Base-by-base conservation (phyloP, 345 rosid species). In the Salix exigua region DNA sequence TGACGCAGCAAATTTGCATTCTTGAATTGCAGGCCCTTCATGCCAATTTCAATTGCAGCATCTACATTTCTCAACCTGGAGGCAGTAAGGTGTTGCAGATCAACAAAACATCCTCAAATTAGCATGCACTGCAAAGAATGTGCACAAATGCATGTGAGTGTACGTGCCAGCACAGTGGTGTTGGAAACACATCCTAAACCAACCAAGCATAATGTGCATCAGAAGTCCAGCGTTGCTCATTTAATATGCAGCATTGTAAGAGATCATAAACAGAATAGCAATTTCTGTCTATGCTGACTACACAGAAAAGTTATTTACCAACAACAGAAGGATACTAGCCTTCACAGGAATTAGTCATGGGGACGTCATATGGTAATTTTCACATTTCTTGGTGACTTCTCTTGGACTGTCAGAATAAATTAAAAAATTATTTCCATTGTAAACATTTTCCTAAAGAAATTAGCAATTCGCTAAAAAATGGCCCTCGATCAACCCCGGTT, bases 31-130 rank as follows among this genome's bases (percentile, higher is more conserved):
- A 93, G 70, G 68, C 94, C 96, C 21, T 72, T 77, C 44, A 93
- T 89, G 75, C 99, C 98, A 66, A 86, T 85, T 84, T 89, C 90
- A 60, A 51, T 74, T 26, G 98, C 99, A 70, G 91, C 93, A 67
- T 91, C 88, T 5, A 89, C 91, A 68, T 93, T 93, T 78, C 78
- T 84, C 48, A 82, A 75, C 88, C 98, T 93, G 91, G 40, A 42
- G 35, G 62, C 33, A 55, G 28, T 46, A 71, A 33, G 70, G 37
- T 30, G 30, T 23, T 7, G 55, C 37, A 51, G 23, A 71, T 74
- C 25, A 58, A 53, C 5, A 71, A 66, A 33, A 31, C 25, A 72
- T 40, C 63, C 38, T 30, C 10, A 40, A 74, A 50, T 19, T 35
- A 53, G 5, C 6, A 21, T 11, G 17, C 64, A 51, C 8, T 0